phyloP scores from a whole-genome alignment of 345 rosid species.

The Noccaea caerulescens region DNA sequence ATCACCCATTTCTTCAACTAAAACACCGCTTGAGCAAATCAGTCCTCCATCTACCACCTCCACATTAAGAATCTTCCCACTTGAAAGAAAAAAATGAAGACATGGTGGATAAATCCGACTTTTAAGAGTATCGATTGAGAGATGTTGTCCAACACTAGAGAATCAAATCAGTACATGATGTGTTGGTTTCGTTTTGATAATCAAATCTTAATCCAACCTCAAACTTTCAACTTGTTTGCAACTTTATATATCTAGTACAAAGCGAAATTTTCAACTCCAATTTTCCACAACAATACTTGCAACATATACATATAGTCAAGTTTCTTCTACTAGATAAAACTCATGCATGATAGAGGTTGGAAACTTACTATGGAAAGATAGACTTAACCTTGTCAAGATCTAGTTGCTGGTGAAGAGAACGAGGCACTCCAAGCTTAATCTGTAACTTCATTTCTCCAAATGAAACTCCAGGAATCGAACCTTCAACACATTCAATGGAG shows the following conservation, averaged over 20 bases:
- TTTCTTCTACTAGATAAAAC: neutral
- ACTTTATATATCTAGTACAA: neutral
- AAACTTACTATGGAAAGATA: slow-evolving; percentile 87
- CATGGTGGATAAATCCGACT: neutral
- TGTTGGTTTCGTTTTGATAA: neutral
- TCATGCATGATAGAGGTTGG: neutral
- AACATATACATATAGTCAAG: neutral
- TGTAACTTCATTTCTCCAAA: slow-evolving; percentile 84
- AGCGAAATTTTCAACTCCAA: neutral
- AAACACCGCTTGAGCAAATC: slow-evolving; percentile 82
- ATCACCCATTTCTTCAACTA: slow-evolving; percentile 91
- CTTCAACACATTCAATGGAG: slow-evolving; percentile 47
- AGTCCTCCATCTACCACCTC: slow-evolving; percentile 90
- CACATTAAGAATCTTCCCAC: slow-evolving; percentile 66
- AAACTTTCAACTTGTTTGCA: neutral
- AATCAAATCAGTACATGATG: neutral
- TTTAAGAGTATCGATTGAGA: neutral
- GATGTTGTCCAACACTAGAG: neutral
- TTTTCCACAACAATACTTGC: neutral
- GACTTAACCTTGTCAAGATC: slow-evolving; percentile 73
- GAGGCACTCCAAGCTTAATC: slow-evolving; percentile 92
- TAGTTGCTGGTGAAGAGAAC: slow-evolving; percentile 68
- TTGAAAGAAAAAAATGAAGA: slow-evolving; percentile 29
- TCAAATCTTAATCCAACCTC: neutral
- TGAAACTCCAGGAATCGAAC: slow-evolving; percentile 87